Evolutionary conservation across 805 yeast genomes (phyloP).

Genomic region (Ogataea pini): DNA sequence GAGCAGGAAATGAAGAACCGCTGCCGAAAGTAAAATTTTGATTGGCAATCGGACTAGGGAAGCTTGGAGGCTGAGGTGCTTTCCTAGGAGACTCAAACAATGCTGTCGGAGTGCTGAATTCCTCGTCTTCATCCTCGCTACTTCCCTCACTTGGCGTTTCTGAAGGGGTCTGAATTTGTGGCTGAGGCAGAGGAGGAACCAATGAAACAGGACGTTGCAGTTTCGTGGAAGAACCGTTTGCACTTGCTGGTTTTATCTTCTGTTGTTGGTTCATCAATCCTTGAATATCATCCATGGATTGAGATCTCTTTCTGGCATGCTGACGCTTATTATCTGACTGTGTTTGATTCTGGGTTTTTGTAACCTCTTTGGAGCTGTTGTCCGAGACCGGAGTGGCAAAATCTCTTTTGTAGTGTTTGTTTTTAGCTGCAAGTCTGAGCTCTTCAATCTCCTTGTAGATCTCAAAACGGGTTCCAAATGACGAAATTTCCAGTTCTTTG

Average conservation of each 20-base stretch:
- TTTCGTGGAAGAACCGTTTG: constrained; percentile 5
- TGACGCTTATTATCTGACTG: constrained; percentile 25
- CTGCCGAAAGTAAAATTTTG: constrained; percentile 26
- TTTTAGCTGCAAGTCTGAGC: constrained; percentile 39
- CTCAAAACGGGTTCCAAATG: constrained; percentile 95
- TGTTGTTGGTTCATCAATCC: constrained; percentile 1
- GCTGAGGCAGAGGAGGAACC: constrained; percentile 20
- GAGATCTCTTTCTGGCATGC: constrained; percentile 52
- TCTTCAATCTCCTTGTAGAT: constrained; percentile 85
- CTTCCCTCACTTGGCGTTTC: constrained; percentile 18
- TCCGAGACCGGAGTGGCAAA: not conserved
- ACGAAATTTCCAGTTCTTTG: constrained; percentile 87
- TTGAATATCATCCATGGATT: constrained; percentile 47
- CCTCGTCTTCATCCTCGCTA: constrained; percentile 16
- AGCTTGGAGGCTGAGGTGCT: constrained; percentile 67
- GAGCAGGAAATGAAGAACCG: constrained; percentile 3
- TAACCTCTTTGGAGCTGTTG: constrained; percentile 1
- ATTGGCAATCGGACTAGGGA: constrained; percentile 29
- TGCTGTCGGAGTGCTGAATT: constrained; percentile 21
- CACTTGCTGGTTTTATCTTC: constrained; percentile 1
- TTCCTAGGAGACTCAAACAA: constrained; percentile 66
- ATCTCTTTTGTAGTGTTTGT: constrained; percentile 11
- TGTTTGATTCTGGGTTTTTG: not conserved
- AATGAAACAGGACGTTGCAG: constrained; percentile 24
- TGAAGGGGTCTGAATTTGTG: constrained; percentile 2